phyloP scores from a whole-genome alignment of 768 basidiomycete genomes.

The Phaffia australis region DNA sequence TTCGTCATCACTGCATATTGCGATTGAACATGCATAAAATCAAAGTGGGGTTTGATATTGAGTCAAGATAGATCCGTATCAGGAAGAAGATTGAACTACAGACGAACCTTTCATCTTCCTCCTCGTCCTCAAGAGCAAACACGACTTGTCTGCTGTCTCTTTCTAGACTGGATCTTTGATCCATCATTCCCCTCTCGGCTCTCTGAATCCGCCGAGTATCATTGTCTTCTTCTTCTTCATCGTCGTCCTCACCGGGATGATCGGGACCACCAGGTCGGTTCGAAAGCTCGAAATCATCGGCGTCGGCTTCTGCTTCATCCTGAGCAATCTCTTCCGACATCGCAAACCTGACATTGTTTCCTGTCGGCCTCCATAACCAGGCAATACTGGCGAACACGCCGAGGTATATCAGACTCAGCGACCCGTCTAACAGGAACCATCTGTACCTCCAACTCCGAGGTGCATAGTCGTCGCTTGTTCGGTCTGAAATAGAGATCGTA shows the following conservation, averaged over 20 bases:
- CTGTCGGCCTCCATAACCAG: constrained; percentile 88
- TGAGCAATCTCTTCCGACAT: constrained; percentile 96
- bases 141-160: constrained; percentile 60
- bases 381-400: constrained; percentile 66
- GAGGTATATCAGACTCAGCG: constrained; percentile 79
- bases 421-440: constrained; percentile 96
- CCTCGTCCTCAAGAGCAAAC: constrained; percentile 84
- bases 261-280: constrained; percentile 9
- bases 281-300: constrained; percentile 27
- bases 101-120: constrained; percentile 40
- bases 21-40: too few species aligned
- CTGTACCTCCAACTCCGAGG: constrained; percentile 50
- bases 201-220: too few species aligned
- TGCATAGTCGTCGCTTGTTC: constrained; percentile 86
- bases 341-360: constrained; percentile 48
- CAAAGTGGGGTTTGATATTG: too few species aligned
- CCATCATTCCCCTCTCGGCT: constrained; percentile 6
- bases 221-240: constrained; percentile 5
- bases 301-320: constrained; percentile 85
- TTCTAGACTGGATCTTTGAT: neutral
- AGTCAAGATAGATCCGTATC: too few species aligned
- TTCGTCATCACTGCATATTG: too few species aligned
- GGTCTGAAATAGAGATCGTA: constrained; percentile 77
- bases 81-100: neutral
- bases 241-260: constrained; percentile 19